phyloP scores from a whole-genome alignment of 345 rosid genomes.

The Litchi chinensis region DNA sequence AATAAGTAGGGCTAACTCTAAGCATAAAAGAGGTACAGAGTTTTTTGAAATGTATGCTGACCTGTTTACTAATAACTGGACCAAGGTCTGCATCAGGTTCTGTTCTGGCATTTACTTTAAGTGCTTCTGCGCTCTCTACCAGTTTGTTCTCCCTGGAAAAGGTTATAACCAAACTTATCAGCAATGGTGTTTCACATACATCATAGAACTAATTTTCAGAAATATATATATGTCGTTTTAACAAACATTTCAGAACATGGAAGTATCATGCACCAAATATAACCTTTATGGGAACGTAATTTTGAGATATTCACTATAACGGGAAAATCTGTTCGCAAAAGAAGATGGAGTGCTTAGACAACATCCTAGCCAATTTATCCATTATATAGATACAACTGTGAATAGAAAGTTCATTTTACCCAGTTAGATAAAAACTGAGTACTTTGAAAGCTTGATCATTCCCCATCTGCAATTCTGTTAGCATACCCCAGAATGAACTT shows the following conservation, averaged over 20 bases:
- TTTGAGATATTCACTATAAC: neutral
- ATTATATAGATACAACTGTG: neutral
- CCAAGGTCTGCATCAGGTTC: slow-evolving; percentile 91
- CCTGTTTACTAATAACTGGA: slow-evolving; percentile 93
- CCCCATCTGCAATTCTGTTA: neutral
- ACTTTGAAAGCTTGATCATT: neutral
- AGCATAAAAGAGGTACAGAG: neutral
- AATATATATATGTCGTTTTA: neutral
- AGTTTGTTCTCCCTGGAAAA: slow-evolving; percentile 72
- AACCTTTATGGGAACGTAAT: neutral
- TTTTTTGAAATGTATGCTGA: slow-evolving; percentile 19
- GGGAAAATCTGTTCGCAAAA: neutral
- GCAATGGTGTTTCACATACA: neutral
- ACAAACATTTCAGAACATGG: neutral
- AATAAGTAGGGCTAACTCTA: neutral
- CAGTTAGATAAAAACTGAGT: neutral
- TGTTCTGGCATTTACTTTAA: slow-evolving; percentile 85
- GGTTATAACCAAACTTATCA: neutral
- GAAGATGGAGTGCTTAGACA: neutral
- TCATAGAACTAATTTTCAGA: too few relatives aligned
- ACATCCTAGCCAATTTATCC: neutral
- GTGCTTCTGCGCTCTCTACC: slow-evolving; percentile 69
- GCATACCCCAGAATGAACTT: neutral
- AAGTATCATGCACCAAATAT: neutral
- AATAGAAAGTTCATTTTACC: neutral